Conservation (phyloP, 331 rosid species). For the Acacia concinna region DNA sequence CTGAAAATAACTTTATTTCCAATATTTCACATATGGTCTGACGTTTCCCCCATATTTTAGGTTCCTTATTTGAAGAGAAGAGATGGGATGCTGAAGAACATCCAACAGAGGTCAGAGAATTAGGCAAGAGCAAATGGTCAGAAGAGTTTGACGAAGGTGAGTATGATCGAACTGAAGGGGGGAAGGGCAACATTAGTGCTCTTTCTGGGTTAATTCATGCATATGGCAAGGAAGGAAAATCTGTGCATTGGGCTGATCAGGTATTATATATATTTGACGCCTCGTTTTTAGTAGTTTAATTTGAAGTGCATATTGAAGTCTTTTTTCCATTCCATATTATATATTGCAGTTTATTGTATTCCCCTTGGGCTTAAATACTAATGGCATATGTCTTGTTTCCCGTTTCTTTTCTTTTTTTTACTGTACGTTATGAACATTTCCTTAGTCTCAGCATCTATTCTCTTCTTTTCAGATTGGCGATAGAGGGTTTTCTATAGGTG, state of each 20-base stretch:
- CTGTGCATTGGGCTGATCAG: constrained; percentile 97
- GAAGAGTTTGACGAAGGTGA: constrained; percentile 70
- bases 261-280: constrained; percentile 45
- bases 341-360: constrained; percentile 15
- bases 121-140: constrained; percentile 98
- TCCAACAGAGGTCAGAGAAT: constrained; percentile 61
- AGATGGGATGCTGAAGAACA: constrained; percentile 66
- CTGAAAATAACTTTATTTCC: not conserved
- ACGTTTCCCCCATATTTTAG: constrained; percentile 23
- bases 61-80: constrained; percentile 48
- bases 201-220: constrained; percentile 87
- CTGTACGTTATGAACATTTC: constrained; percentile 4
- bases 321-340: constrained; percentile 20
- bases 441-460: constrained; percentile 21
- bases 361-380: not conserved
- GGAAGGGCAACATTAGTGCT: constrained; percentile 69
- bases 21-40: constrained; percentile 2
- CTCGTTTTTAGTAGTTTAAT: constrained; percentile 22
- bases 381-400: not conserved
- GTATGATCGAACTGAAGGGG: constrained; percentile 46
- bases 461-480: constrained; percentile 56
- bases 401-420: not conserved
- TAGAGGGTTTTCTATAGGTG: constrained; percentile 77
- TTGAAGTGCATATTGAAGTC: constrained; percentile 28
- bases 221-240: constrained; percentile 74